Base-by-base conservation (phyloP, 1,284 basidiomycete genomes). In the Boletellus deceptivus region DNA sequence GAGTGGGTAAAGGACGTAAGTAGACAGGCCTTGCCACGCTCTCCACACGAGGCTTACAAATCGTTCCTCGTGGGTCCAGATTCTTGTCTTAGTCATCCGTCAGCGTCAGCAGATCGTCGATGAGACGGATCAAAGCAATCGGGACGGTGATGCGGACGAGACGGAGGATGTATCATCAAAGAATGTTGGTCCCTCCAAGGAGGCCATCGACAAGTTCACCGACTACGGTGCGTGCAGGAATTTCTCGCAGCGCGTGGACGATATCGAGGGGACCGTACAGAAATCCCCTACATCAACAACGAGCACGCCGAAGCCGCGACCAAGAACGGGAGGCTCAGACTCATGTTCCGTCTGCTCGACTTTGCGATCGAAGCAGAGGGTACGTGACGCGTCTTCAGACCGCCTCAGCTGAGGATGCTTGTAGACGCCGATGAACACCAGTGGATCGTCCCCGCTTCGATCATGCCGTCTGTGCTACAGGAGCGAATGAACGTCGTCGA, bases 1-100 rank as follows among this genome's bases (percentile, higher is more conserved):
- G 78, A 85, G 50, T 93, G 92, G 90, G 78, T 86, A 44, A 85
- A 85, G 59, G 81, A 89, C 65, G 92, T 91, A 64, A 61, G 86
- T 65, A 13, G 42, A 45, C 44, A 46, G 44, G 43, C 46, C 44
- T 40, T 39, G 52, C 53, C 56, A 64, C 48, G 59, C 45, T 54
- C 50, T 51, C 27, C 46, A 55, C 59, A 54, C 53, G 53, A 58
- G 54, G 65, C 53, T 58, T 51, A 69, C 16, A 22, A 25, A 53
- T 40, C 3, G 51, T 52, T 40, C 40, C 44, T 44, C 14, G n/a
- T 41, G 31, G 41, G 36, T 50, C 51, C 55, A 94, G 92, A 83
- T 88, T 50, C 72, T 95, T 39, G 71, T 73, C 17, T 65, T 85
- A 49, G 87, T 84, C 27, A 82, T 87, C 44, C 79, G 78, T 10